Conservation (phyloP, 441 rosid species). For the Pelargonium australe region DNA sequence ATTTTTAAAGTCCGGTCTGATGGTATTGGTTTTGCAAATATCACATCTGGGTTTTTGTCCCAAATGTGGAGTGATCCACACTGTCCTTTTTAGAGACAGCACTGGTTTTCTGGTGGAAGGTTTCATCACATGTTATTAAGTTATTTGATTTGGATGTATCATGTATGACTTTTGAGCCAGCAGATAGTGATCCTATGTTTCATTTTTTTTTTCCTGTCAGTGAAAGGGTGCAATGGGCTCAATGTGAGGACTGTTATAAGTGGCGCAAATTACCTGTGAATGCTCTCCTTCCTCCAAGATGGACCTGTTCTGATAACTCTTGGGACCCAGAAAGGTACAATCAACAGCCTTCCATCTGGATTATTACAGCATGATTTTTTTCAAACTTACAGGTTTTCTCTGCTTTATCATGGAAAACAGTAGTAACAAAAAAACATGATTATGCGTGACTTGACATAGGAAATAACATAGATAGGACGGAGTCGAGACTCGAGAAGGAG, state of each 20-base stretch:
- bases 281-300: constrained; percentile 61
- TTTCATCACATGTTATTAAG: too few relatives aligned
- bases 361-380: neutral
- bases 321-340: constrained; percentile 71
- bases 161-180: neutral
- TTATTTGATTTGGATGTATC: too few relatives aligned
- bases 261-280: constrained; percentile 68
- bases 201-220: constrained; percentile 28
- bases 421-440: too few relatives aligned
- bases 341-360: constrained; percentile 10
- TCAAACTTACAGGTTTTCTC: too few relatives aligned
- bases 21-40: neutral
- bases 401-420: too few relatives aligned
- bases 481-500: too few relatives aligned
- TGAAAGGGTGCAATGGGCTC: constrained; percentile 64
- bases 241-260: constrained; percentile 69
- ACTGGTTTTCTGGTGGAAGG: too few relatives aligned
- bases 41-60: neutral
- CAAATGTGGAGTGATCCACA: too few relatives aligned
- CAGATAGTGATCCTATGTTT: constrained; percentile 12
- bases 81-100: too few relatives aligned
- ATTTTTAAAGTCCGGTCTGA: neutral
- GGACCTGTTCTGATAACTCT: constrained; percentile 57
- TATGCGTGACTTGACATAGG: too few relatives aligned
- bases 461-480: too few relatives aligned